Base-by-base conservation (phyloP, 257 asterid genomes). In the Rhazya stricta region DNA sequence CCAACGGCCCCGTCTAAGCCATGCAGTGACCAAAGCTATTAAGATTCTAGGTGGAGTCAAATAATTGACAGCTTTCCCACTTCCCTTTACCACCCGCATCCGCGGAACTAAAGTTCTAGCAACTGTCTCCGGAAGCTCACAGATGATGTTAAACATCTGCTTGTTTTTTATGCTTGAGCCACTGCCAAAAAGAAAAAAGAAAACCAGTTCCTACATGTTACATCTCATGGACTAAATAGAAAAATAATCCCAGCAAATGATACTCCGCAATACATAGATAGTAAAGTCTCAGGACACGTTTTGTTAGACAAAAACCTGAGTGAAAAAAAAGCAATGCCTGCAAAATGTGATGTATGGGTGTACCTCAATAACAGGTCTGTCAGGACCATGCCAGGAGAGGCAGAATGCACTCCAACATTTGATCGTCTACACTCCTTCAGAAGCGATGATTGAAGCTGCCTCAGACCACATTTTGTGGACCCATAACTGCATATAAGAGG, bases 311-410 rank as follows among this genome's bases (percentile, higher is more conserved):
- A 58, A 15, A 25, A 61, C n/a, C n/a, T n/a, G n/a, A n/a, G n/a
- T 34, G 45, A 23, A 34, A 62, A 23, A 62, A 61, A 60, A 10
- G 23, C 37, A 60, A 62, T 34, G 25, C 43, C 23, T n/a, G 9
- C 30, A 54, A 9, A 54, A 23, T 57, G 4, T 5, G 1, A 9
- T 15, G n/a, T 57, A 4, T 57, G 34, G 15, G 34, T 25, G 58
- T 86, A 94, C 99, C 99, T 94, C 74, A 94, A 81, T 51, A 94
- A 84, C 84, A 94, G 86, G 78, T 92, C 99, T 9, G 99, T 94
- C 65, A 94, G 87, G 69, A 94, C 99, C 99, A 94, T 94, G 90
- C 99, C 99, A 5, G 99, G 99, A 48, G 99, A 94, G 81, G 99
- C 99, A 36, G 97, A 92, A 85, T 94, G 99, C 72, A 94, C 91